Evolutionary conservation across 2,329 filamentous ascomycete genomes (phyloP), one percentile per base, ranked within the genome.

Genomic region (Colletotrichum euphorbiae): DNA sequence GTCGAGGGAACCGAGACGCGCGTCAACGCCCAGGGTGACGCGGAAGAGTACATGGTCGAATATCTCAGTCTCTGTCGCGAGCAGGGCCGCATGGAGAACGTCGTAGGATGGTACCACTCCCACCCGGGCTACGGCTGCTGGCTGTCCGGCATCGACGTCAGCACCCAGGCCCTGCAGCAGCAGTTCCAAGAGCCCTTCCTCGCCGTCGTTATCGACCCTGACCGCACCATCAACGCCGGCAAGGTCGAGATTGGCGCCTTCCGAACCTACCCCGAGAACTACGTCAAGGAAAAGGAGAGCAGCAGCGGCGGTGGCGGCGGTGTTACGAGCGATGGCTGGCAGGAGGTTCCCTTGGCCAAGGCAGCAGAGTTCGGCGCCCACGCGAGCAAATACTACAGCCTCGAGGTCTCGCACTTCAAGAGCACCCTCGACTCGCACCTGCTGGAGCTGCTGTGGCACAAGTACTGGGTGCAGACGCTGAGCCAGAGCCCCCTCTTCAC

Each of bases 201-300:
- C 58, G 96, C 96, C 40, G 93, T 99, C 58, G 96, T 99, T 72
- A 70, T 99, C 71, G 96, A 99, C 78, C 96, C 96, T 0, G 93
- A 99, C 77, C 91, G 95, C 72, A 99, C 96, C 15, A 94, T 98
- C 74, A 95, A 91, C 65, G 93, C 94, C 0, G 94, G 95, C 67
- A 97, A 97, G 78, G 94, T 99, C 67, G 96, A 99, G 76, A 98
- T 99, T 71, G 96, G 96, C 60, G 96, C 95, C 3, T 99, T 99
- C 83, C 87, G 96, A 73, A 98, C 96, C 2, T 98, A 91, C 74
- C 93, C 95, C 0, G 87, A 91, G 48, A 85, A 87, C 69, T 91
- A 96, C 80, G 90, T 89, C 69, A 83, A 89, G 1, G 70, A 75
- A 12, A 70, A 70, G 62, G 69, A 71, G 28, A 50, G 31, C n/a